phyloP scores from a whole-genome alignment of 1,139 yeast species.

The Debaryomyces fabryi region DNA sequence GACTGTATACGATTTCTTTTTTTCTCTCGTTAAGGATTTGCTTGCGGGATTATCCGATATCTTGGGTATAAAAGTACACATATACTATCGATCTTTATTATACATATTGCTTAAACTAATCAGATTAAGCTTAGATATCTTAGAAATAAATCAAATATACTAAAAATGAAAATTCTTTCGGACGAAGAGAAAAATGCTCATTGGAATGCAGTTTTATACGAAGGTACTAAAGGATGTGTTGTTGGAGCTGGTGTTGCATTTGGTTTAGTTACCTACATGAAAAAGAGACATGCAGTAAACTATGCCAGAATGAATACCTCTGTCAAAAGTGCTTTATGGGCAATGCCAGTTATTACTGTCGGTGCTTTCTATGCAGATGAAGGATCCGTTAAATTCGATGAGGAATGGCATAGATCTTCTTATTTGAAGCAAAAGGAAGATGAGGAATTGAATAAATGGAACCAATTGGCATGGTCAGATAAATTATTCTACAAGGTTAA shows the following conservation, averaged over 20 bases:
- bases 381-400: constrained; percentile 59
- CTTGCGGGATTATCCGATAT: not conserved
- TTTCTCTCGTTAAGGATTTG: not conserved
- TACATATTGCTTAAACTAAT: not conserved
- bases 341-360: constrained; percentile 59
- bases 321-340: constrained; percentile 57
- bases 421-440: constrained; percentile 19
- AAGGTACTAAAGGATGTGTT: constrained; percentile 64
- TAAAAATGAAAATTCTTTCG: constrained; percentile 64
- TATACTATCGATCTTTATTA: too few species aligned
- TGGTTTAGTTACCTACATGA: constrained; percentile 41
- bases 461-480: constrained; percentile 41
- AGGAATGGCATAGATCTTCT: constrained; percentile 41
- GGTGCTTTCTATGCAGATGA: constrained; percentile 63
- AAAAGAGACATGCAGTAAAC: constrained; percentile 25
- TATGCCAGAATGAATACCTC: constrained; percentile 38
- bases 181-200: constrained; percentile 70
- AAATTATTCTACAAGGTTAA: constrained; percentile 45
- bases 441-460: constrained; percentile 49
- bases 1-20: constrained; percentile 2
- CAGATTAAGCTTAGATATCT: not conserved
- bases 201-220: constrained; percentile 53
- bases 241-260: constrained; percentile 58
- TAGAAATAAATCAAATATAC: not conserved
- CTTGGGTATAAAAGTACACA: not conserved